Conservation (phyloP, 768 basidiomycete species). For the Podaxis sp. region DNA sequence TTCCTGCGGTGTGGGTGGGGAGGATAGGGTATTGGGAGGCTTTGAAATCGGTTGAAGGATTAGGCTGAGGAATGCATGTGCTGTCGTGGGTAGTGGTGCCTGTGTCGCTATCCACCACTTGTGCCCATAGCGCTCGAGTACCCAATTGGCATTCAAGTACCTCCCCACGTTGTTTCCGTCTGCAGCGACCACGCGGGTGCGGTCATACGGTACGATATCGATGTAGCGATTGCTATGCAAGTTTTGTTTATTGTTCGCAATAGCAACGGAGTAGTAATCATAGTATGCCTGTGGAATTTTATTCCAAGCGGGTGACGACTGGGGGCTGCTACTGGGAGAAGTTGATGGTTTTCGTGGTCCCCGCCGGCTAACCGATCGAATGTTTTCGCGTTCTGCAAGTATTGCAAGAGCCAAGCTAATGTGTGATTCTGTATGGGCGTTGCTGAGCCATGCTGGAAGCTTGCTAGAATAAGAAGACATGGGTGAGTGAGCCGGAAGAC, state of each 20-base stretch:
- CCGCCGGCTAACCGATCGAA: conserved; percentile 28
- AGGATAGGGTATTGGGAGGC: conserved; percentile 26
- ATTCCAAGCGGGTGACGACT: not conserved
- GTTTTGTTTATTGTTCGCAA: conserved; percentile 48
- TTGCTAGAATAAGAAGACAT: not conserved
- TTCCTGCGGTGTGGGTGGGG: not conserved
- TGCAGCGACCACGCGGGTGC: conserved; percentile 67
- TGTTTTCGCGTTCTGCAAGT: conserved; percentile 35
- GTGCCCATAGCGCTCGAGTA: conserved; percentile 68
- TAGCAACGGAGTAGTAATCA: conserved; percentile 56
- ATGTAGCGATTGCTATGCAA: conserved; percentile 62
- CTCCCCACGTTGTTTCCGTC: conserved; percentile 31
- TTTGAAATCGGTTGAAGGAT: conserved; percentile 48
- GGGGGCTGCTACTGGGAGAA: not conserved
- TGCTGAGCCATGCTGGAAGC: conserved; percentile 30
- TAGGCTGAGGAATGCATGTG: conserved; percentile 75
- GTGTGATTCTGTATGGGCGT: conserved; percentile 22
- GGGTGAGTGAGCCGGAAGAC: not conserved
- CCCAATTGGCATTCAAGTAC: conserved; percentile 87
- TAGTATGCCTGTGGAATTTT: conserved; percentile 19
- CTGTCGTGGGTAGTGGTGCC: conserved; percentile 70
- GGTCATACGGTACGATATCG: conserved; percentile 79
- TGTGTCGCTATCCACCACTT: conserved; percentile 88
- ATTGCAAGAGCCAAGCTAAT: conserved; percentile 30
- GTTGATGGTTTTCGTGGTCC: not conserved